Evolutionary conservation across 2,329 filamentous ascomycete species (phyloP).

Genomic region (Fusarium denticulatum): DNA sequence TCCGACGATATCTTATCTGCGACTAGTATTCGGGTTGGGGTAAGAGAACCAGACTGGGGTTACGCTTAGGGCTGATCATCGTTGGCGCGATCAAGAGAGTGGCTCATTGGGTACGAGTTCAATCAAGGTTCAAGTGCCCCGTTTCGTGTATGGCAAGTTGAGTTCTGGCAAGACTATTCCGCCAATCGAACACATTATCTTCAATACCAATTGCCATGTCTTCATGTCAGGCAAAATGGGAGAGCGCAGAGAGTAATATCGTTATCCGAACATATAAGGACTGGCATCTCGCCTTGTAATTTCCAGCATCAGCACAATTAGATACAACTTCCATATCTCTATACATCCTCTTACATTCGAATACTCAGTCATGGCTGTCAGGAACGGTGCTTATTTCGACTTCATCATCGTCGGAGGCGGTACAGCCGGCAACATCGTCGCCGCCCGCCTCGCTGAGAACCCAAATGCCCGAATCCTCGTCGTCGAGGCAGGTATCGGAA

Average conservation of each 20-base stretch:
- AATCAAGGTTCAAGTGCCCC: neutral
- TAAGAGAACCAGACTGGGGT: neutral
- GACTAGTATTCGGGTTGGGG: neutral
- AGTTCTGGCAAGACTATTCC: neutral
- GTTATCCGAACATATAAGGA: neutral
- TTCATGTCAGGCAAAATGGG: fast-evolving
- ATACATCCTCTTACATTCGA: neutral
- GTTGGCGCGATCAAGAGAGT: neutral
- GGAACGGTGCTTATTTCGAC: neutral
- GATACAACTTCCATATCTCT: neutral
- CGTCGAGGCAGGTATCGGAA: conserved; percentile 56
- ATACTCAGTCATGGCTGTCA: neutral
- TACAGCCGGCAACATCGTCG: conserved; percentile 49
- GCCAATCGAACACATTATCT: no score
- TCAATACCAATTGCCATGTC: no score
- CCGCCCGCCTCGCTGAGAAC: conserved; percentile 50
- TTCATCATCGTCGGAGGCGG: conserved; percentile 34
- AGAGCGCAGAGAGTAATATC: neutral
- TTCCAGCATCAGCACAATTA: neutral
- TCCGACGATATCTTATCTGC: neutral
- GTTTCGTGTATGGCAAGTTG: no score
- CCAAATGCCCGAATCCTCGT: conserved; percentile 55
- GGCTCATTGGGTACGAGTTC: neutral
- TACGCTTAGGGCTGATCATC: neutral
- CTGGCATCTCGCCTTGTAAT: no score